Evolutionary conservation across 768 basidiomycete species (phyloP).

Genomic region (Mycena floridula): DNA sequence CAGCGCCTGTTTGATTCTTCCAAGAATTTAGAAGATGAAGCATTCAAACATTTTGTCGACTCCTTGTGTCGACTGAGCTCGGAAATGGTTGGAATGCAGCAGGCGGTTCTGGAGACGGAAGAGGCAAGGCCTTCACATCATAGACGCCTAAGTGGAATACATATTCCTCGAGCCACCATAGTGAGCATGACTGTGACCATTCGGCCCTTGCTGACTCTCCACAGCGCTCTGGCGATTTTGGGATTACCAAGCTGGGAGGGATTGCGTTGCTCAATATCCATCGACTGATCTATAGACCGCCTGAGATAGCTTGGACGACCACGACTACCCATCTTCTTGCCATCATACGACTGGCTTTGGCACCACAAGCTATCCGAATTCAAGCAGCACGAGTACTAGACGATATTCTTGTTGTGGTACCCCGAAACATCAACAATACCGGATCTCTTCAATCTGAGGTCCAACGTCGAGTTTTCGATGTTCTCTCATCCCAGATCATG

Average conservation of each 20-base stretch:
- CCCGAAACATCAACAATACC: constrained; percentile 56
- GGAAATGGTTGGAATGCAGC: constrained; percentile 93
- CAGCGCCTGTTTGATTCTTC: constrained; percentile 85
- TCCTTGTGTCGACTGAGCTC: constrained; percentile 82
- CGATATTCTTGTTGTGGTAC: constrained; percentile 74
- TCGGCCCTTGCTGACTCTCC: too few species aligned
- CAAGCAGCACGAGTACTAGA: constrained; percentile 88
- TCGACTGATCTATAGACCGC: constrained; percentile 77
- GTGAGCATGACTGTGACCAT: too few species aligned
- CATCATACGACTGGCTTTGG: constrained; percentile 61
- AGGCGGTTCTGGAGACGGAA: too few species aligned
- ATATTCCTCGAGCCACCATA: too few species aligned
- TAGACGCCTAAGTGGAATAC: constrained; percentile 83
- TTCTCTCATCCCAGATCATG: constrained; percentile 76
- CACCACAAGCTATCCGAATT: constrained; percentile 73
- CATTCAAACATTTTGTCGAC: constrained; percentile 70
- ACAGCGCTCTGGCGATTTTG: constrained; percentile 97
- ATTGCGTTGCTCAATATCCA: constrained; percentile 81
- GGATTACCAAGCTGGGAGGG: constrained; percentile 79
- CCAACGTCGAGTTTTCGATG: constrained; percentile 81
- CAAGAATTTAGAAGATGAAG: constrained; percentile 74
- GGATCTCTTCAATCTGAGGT: constrained; percentile 62
- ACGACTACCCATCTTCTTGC: constrained; percentile 77
- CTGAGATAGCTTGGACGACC: constrained; percentile 80
- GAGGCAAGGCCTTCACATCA: constrained; percentile 43